Percentiles rank a stretch among this genome's conserved stretches.
Conservation (phyloP, 2,329 filamentous ascomycete species). For the Apiospora saccharicola region DNA sequence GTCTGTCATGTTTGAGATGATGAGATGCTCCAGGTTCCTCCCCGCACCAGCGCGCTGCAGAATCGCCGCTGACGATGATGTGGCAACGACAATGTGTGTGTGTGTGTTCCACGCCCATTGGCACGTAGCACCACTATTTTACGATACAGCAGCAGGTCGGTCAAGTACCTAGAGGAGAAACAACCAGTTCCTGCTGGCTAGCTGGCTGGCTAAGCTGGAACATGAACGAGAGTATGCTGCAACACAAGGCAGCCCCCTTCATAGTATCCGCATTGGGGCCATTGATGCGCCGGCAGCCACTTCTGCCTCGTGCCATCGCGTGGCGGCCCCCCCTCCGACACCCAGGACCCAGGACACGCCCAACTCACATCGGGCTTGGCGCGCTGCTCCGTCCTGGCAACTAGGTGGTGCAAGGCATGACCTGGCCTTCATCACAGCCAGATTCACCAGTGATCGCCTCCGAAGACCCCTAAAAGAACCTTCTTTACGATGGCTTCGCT, state of each 20-base stretch:
- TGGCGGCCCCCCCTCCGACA: neutral
- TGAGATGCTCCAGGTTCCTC: neutral
- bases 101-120: neutral
- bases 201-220: too few species aligned
- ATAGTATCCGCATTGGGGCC: neutral
- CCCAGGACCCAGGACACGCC: neutral
- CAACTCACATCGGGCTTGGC: neutral
- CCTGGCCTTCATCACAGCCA: neutral
- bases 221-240: neutral
- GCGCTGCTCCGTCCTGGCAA: neutral
- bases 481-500: neutral
- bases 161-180: neutral
- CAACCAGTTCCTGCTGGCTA: neutral
- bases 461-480: neutral
- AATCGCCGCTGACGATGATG: neutral
- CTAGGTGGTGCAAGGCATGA: neutral
- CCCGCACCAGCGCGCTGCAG: neutral
- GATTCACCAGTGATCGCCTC: neutral
- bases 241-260: neutral
- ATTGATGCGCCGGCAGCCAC: neutral
- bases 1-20: conserved; percentile 8
- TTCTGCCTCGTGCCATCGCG: neutral
- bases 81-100: neutral
- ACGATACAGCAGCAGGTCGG: neutral
- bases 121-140: neutral